A percentile compares a stretch with the other conserved stretches of the same genome.
Conservation (phyloP, 1,284 basidiomycete genomes). For the Rhodotorula glutinis region DNA sequence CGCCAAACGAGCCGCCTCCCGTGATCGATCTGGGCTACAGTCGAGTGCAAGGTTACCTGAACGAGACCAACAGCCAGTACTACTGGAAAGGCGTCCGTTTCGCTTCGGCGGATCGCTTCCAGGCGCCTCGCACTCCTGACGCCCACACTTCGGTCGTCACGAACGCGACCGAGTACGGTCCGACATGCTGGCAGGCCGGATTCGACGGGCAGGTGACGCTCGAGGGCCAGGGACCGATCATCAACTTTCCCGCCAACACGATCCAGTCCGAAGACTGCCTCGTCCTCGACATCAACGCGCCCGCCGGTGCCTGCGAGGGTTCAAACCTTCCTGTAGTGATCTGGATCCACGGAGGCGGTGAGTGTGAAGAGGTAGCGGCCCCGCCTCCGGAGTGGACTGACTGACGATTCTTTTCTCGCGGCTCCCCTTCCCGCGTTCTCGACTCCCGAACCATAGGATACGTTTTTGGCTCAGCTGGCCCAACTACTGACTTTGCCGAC, state of each 20-base stretch:
- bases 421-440: not conserved
- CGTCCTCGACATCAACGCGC: constrained; percentile 1
- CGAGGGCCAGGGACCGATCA: no score
- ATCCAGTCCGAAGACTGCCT: constrained; percentile 8
- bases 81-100: constrained; percentile 2
- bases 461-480: not conserved
- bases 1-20: not conserved
- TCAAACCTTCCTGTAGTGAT: not conserved
- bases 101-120: constrained; percentile 6
- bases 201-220: not conserved
- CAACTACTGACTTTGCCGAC: not conserved
- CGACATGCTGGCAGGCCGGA: not conserved
- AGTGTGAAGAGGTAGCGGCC: not conserved
- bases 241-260: not conserved
- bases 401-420: no score
- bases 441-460: not conserved
- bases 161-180: not conserved
- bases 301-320: not conserved
- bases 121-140: not conserved
- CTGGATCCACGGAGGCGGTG: constrained; percentile 7
- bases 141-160: not conserved
- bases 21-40: constrained; percentile 4
- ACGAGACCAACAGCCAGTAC: not conserved
- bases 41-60: constrained; percentile 1
- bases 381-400: no score